phyloP scores from a whole-genome alignment of 2,329 filamentous ascomycete species.

The Bipolaris zeicola region DNA sequence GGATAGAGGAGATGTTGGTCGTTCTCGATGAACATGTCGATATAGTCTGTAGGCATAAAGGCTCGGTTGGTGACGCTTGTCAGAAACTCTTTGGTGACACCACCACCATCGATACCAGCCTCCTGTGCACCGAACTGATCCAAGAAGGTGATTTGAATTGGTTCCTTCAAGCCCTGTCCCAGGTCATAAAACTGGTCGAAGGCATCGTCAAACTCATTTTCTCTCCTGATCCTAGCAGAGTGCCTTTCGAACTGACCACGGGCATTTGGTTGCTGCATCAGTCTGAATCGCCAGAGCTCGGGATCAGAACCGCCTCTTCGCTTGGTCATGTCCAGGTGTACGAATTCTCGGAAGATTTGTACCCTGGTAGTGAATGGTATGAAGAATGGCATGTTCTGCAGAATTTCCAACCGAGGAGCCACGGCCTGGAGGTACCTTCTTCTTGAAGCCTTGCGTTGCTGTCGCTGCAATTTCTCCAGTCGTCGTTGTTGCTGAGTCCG shows the following conservation, averaged over 20 bases:
- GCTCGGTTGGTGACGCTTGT: constrained; percentile 86
- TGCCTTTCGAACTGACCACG: constrained; percentile 55
- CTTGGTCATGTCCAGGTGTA: constrained; percentile 78
- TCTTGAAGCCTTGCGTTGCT: constrained; percentile 69
- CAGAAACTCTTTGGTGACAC: constrained; percentile 96
- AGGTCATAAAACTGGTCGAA: constrained; percentile 81
- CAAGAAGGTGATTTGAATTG: constrained; percentile 94
- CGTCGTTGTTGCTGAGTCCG: constrained; percentile 66
- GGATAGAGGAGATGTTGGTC: constrained; percentile 87
- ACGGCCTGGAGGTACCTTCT: constrained; percentile 77
- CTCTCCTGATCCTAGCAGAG: constrained; percentile 78
- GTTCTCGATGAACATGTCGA: constrained; percentile 79
- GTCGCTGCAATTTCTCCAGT: constrained; percentile 66
- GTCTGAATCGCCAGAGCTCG: constrained; percentile 72
- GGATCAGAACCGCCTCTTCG: constrained; percentile 73
- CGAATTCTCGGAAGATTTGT: constrained; percentile 90
- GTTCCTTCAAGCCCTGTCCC: constrained; percentile 85
- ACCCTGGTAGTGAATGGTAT: constrained; percentile 93
- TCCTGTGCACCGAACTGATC: constrained; percentile 86
- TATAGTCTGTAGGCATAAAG: constrained; percentile 63
- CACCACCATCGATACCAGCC: constrained; percentile 94
- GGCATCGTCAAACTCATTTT: constrained; percentile 83
- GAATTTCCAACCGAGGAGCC: constrained; percentile 83
- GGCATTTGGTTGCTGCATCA: constrained; percentile 45
- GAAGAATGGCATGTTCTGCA: constrained; percentile 96